Evolutionary conservation across 2,329 filamentous ascomycete species (phyloP).

Genomic region (Alternaria metachromatica): DNA sequence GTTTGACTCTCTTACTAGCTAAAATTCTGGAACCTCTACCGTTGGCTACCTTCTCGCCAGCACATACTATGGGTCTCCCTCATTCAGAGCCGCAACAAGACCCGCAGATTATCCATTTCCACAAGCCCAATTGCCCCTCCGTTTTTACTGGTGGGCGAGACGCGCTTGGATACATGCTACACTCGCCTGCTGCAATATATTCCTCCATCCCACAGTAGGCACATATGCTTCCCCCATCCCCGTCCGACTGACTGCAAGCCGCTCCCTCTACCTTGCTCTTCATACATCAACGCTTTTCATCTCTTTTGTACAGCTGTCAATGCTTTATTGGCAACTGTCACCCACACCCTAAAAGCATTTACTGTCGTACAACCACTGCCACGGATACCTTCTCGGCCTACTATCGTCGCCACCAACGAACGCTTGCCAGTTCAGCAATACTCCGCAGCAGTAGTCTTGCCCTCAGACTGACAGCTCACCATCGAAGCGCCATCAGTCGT

Average conservation of each 20-base stretch:
- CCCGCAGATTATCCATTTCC: slow-evolving; percentile 50
- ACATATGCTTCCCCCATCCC: slow-evolving; percentile 45
- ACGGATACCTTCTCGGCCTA: slow-evolving; percentile 40
- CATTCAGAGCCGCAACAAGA: slow-evolving; percentile 52
- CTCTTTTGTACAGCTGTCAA: slow-evolving; percentile 47
- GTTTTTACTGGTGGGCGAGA: slow-evolving; percentile 63
- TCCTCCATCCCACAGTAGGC: slow-evolving; percentile 48
- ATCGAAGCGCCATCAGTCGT: slow-evolving; percentile 31
- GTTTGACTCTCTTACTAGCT: slow-evolving; percentile 44
- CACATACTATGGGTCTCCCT: slow-evolving; percentile 71
- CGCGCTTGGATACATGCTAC: slow-evolving; percentile 49
- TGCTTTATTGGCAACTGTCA: slow-evolving; percentile 45
- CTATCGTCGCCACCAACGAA: slow-evolving; percentile 41
- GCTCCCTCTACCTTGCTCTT: slow-evolving; percentile 46
- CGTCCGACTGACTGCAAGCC: slow-evolving; percentile 46
- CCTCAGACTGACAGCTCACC: slow-evolving; percentile 33
- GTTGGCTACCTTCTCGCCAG: slow-evolving; percentile 69
- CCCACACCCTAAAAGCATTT: slow-evolving; percentile 32
- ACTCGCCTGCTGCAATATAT: slow-evolving; percentile 51
- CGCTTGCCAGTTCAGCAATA: slow-evolving; percentile 44
- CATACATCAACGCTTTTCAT: slow-evolving; percentile 39
- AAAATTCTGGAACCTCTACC: slow-evolving; percentile 48
- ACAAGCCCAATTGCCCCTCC: slow-evolving; percentile 47
- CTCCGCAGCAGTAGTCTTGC: slow-evolving; percentile 27
- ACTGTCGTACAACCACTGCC: slow-evolving; percentile 48